Conservation (phyloP, 1,139 yeast genomes). For the Zygosaccharomyces pseudobailii region DNA sequence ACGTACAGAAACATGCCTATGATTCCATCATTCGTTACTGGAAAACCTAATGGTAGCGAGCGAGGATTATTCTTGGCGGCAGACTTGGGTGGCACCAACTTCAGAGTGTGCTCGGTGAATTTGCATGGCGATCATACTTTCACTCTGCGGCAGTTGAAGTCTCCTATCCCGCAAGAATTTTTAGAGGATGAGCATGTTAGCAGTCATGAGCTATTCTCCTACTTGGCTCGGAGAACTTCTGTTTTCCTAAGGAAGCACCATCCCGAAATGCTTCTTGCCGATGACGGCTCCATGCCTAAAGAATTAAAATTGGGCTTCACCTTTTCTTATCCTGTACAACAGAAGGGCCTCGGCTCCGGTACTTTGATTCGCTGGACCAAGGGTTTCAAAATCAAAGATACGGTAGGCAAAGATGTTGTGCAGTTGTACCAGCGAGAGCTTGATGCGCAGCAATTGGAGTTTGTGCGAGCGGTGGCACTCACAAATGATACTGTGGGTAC, state of each 20-base stretch:
- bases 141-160: constrained; percentile 65
- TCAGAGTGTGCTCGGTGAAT: constrained; percentile 80
- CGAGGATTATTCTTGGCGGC: constrained; percentile 74
- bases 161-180: constrained; percentile 66
- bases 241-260: constrained; percentile 63
- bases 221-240: constrained; percentile 65
- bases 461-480: constrained; percentile 77
- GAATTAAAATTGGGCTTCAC: constrained; percentile 79
- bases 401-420: constrained; percentile 80
- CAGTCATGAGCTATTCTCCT: constrained; percentile 58
- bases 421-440: constrained; percentile 63
- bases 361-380: constrained; percentile 90
- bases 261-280: constrained; percentile 32
- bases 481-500: constrained; percentile 97
- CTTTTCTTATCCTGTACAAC: constrained; percentile 87
- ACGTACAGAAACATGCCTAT: constrained; percentile 55
- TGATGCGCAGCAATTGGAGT: constrained; percentile 40
- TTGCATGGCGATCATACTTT: constrained; percentile 80
- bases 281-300: constrained; percentile 26
- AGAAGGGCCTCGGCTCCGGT: constrained; percentile 73
- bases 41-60: constrained; percentile 77
- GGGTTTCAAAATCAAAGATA: constrained; percentile 81
- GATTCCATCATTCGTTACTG: constrained; percentile 83
- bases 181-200: constrained; percentile 45
- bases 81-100: constrained; percentile 84